A percentile compares a stretch with the other conserved stretches of the same genome.
phyloP scores from a whole-genome alignment of 371 early-diverging fungal species.

The Apophysomyces variabilis region DNA sequence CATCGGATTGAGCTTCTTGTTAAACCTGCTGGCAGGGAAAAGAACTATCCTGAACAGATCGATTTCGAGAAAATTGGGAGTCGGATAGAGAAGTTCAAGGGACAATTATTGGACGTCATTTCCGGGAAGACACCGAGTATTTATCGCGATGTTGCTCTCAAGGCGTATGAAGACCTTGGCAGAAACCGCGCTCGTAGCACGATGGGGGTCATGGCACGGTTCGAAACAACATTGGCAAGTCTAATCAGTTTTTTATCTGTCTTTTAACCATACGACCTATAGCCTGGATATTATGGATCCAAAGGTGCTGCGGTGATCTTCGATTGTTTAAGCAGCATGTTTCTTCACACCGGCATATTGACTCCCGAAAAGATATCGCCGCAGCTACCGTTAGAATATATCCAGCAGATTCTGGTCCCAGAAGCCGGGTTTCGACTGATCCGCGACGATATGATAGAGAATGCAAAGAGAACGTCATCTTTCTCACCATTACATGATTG shows the following conservation, averaged over 20 bases:
- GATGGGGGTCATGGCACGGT: slow-evolving; percentile 30
- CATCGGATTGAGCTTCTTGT: slow-evolving; percentile 45
- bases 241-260: neutral
- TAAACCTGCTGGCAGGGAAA: slow-evolving; percentile 42
- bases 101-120: slow-evolving; percentile 40
- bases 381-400: slow-evolving; percentile 58
- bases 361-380: slow-evolving; percentile 40
- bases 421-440: slow-evolving; percentile 62
- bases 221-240: slow-evolving; percentile 42
- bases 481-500: neutral
- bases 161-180: slow-evolving; percentile 38
- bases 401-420: slow-evolving; percentile 67
- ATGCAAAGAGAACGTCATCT: neutral
- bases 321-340: slow-evolving; percentile 40
- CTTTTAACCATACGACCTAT: neutral
- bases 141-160: slow-evolving; percentile 33
- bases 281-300: slow-evolving; percentile 73
- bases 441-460: slow-evolving; percentile 40
- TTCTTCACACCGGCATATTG: slow-evolving; percentile 42
- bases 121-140: slow-evolving; percentile 22
- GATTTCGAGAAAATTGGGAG: slow-evolving; percentile 32
- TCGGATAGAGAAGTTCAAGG: slow-evolving; percentile 30
- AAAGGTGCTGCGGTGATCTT: slow-evolving; percentile 51
- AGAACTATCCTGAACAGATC: slow-evolving; percentile 44
- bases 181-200: slow-evolving; percentile 43